phyloP scores from a whole-genome alignment of 192 early-diverging fungal genomes.

The Coemansia sp. region DNA sequence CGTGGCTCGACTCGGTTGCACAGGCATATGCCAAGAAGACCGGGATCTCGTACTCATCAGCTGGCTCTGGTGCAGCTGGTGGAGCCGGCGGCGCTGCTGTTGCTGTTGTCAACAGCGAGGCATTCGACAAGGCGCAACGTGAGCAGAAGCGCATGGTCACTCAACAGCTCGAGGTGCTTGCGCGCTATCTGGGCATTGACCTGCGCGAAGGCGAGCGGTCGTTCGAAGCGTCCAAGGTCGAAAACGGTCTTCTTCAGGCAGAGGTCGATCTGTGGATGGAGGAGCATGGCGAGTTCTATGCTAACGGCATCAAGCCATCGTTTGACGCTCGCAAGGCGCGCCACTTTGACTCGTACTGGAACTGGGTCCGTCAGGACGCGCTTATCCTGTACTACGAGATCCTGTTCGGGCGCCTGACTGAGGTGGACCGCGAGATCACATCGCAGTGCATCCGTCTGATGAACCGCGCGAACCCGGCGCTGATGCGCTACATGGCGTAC shows the following conservation, averaged over 20 bases:
- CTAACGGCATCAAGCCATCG: conserved; percentile 83
- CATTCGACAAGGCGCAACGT: conserved; percentile 83
- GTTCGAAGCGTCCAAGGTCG: conserved; percentile 69
- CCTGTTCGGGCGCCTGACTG: conserved; percentile 83
- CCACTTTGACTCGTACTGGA: conserved; percentile 95
- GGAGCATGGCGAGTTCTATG: conserved; percentile 92
- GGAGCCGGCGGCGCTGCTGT: conserved; percentile 18
- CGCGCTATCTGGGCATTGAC: conserved; percentile 84
- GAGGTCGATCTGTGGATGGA: conserved; percentile 88
- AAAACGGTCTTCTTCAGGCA: conserved; percentile 68
- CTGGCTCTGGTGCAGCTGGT: conserved; percentile 48
- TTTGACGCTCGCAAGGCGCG: conserved; percentile 88
- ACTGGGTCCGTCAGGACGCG: conserved; percentile 88
- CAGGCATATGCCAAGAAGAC: conserved; percentile 77
- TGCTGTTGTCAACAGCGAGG: conserved; percentile 88
- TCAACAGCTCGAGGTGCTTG: conserved; percentile 85
- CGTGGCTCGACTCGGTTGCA: conserved; percentile 80
- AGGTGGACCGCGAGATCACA: conserved; percentile 90
- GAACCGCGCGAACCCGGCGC: conserved; percentile 81
- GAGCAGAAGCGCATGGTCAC: conserved; percentile 77
- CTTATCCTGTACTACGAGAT: conserved; percentile 91
- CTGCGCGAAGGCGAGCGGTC: conserved; percentile 82
- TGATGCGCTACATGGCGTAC: conserved; percentile 88
- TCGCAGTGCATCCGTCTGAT: conserved; percentile 89
- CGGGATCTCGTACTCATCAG: conserved; percentile 68